Percentiles rank a stretch among this genome's conserved stretches.
These are phyloP conservation scores for Sarcodon aspratus DNA, from an alignment of 768 basidiomycete genomes.

Conservation along the genomic window DNA sequence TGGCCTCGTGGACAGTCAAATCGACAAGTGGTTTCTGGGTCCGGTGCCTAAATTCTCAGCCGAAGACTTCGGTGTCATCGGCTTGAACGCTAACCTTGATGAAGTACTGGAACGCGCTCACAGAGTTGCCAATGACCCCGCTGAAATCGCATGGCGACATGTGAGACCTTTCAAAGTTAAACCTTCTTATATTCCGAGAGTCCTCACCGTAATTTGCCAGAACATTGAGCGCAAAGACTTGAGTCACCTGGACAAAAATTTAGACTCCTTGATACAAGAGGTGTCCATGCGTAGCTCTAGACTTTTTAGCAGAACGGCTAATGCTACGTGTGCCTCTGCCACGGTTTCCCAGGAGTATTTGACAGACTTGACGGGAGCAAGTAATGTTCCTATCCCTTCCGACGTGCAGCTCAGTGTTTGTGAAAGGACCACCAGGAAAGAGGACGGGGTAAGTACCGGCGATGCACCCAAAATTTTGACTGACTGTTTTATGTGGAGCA, in stretches of 20 bases:
- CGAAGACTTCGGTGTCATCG: slow-evolving; percentile 33
- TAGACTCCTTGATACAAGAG: slow-evolving; percentile 53
- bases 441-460: slow-evolving; percentile 36
- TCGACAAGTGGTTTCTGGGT: slow-evolving; percentile 77
- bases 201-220: slow-evolving; percentile 18
- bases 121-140: slow-evolving; percentile 33
- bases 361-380: not conserved
- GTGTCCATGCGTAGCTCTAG: slow-evolving; percentile 47
- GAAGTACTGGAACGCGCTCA: slow-evolving; percentile 37
- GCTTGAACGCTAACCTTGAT: slow-evolving; percentile 23
- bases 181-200: slow-evolving; percentile 2
- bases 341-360: slow-evolving; percentile 1
- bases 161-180: slow-evolving; percentile 26
- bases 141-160: slow-evolving; percentile 36
- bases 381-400: not conserved
- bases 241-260: slow-evolving; percentile 52
- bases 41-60: slow-evolving; percentile 40
- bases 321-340: slow-evolving; percentile 53
- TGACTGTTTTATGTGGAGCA: not conserved
- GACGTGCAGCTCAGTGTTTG: slow-evolving; percentile 23
- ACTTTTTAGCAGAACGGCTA: slow-evolving; percentile 51
- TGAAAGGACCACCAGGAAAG: slow-evolving; percentile 37
- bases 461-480: not conserved
- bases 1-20: slow-evolving; percentile 52
- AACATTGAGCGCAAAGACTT: slow-evolving; percentile 36